Conservation (phyloP, 805 yeast species). For the Metschnikowia borealis region DNA sequence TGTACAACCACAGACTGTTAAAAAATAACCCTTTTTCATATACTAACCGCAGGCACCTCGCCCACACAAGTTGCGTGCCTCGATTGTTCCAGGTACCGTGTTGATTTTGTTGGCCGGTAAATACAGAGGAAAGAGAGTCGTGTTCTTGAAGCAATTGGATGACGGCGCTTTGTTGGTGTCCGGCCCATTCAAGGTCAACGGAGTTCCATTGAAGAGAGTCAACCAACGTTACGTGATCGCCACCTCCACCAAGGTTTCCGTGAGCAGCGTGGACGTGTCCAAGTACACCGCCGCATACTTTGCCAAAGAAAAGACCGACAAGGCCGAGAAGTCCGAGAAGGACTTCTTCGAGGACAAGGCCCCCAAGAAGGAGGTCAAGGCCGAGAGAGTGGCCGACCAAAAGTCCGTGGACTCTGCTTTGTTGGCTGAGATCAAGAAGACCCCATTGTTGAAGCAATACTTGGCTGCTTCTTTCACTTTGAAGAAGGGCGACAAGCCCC, state of each 20-base stretch:
- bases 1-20: too few relatives aligned
- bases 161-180: conserved; percentile 96
- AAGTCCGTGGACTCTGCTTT: conserved; percentile 90
- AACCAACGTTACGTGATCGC: conserved; percentile 98
- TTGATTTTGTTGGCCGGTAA: conserved; percentile 97
- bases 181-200: conserved; percentile 99
- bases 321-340: conserved; percentile 83
- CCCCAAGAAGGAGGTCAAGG: conserved; percentile 82
- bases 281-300: conserved; percentile 94
- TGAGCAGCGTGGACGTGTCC: conserved; percentile 76
- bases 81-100: conserved; percentile 97
- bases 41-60: conserved; percentile 38
- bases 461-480: conserved; percentile 92
- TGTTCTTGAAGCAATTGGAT: conserved; percentile 92
- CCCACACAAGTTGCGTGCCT: conserved; percentile 93
- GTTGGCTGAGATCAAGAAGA: conserved; percentile 91
- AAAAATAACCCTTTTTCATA: neutral
- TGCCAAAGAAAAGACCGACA: conserved; percentile 88
- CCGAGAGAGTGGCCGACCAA: conserved; percentile 96
- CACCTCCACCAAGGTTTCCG: conserved; percentile 87
- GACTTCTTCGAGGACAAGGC: conserved; percentile 78
- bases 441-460: conserved; percentile 96
- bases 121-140: conserved; percentile 99
- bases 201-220: conserved; percentile 99
- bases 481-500: conserved; percentile 98